Percentiles rank a stretch among this genome's conserved stretches.
Conservation (phyloP, 345 rosid genomes). For the Abelmoschus esculentus region DNA sequence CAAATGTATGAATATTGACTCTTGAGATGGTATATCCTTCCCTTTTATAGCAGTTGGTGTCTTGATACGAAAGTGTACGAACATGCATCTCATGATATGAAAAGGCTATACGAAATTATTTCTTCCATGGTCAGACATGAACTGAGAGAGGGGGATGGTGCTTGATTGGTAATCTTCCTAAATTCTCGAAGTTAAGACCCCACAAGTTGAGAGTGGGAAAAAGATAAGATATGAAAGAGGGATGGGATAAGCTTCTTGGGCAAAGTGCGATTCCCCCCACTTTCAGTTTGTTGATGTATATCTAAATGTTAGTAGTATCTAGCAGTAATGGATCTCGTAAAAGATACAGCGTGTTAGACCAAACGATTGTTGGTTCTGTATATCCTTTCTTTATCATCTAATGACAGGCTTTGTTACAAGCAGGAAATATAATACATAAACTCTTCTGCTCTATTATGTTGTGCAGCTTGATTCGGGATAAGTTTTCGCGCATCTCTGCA, state of each 20-base stretch:
- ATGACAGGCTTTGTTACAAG: not conserved
- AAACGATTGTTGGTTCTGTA: too few species aligned
- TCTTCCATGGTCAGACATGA: not conserved
- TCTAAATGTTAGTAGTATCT: not conserved
- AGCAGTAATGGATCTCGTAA: not conserved
- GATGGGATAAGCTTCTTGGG: slow-evolving; percentile 64
- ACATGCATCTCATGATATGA: not conserved
- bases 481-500: slow-evolving; percentile 22
- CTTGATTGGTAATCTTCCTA: slow-evolving; percentile 26
- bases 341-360: too few species aligned
- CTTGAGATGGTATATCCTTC: not conserved
- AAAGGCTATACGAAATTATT: not conserved
- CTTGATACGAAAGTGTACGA: not conserved
- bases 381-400: not conserved
- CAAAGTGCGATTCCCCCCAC: slow-evolving; percentile 50
- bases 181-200: slow-evolving; percentile 38
- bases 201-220: slow-evolving; percentile 40
- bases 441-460: not conserved
- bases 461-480: slow-evolving; percentile 19
- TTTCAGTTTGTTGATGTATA: slow-evolving; percentile 3
- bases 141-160: slow-evolving; percentile 17
- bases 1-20: not conserved
- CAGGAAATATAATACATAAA: not conserved
- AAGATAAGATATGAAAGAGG: slow-evolving; percentile 49
- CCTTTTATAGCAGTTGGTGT: not conserved